Percentiles rank a stretch among this genome's conserved stretches.
Evolutionary conservation across 2,329 filamentous ascomycete species (phyloP).

Genomic region (Sporothrix mexicana): DNA sequence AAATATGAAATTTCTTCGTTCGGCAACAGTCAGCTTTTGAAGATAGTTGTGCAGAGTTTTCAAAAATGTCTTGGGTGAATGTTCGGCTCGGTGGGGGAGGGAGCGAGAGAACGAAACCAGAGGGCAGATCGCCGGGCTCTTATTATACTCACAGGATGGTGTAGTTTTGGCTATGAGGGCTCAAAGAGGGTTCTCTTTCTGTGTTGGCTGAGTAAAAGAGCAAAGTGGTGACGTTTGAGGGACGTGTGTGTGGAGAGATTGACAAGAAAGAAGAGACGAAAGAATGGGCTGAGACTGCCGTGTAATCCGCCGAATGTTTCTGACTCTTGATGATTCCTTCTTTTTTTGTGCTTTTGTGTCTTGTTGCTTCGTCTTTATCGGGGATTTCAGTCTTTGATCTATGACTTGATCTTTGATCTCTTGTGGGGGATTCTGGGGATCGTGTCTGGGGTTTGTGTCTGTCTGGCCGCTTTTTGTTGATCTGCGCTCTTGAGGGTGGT

Average conservation of each 20-base stretch:
- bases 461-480: constrained; percentile 18
- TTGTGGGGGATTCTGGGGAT: not conserved
- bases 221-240: not conserved
- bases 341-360: not conserved
- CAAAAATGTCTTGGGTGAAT: constrained; percentile 7
- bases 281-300: constrained; percentile 22
- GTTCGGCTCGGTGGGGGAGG: not conserved
- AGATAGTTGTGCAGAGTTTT: not conserved
- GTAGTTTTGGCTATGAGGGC: not conserved
- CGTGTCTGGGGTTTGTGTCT: not conserved
- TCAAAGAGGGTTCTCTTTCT: not conserved
- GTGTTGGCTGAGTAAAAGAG: constrained; percentile 17
- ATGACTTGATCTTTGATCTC: no score
- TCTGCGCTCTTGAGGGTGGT: constrained; percentile 1
- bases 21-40: constrained; percentile 19
- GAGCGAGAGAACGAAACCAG: not conserved
- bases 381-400: not conserved
- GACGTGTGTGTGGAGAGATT: not conserved
- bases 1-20: not conserved
- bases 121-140: constrained; percentile 6
- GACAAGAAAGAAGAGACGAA: not conserved
- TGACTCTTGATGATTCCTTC: constrained; percentile 23
- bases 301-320: constrained; percentile 26
- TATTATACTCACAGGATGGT: constrained; percentile 21
- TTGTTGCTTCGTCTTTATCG: not conserved